Evolutionary conservation across 768 basidiomycete genomes (phyloP).

Genomic region (Collybia sp.): DNA sequence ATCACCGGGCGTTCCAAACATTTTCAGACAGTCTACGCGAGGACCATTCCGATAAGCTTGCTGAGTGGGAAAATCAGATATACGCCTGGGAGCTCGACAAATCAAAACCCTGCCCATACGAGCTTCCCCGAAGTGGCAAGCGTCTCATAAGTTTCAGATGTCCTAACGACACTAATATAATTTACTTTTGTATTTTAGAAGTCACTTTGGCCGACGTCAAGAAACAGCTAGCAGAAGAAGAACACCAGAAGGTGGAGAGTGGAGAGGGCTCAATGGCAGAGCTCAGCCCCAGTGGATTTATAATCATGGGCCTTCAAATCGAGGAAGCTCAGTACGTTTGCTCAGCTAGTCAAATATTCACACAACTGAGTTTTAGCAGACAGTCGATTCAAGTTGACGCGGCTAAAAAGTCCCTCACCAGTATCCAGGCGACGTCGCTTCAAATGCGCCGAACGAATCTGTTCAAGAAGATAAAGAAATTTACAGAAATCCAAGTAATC

Average conservation of each 20-base stretch:
- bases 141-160: background rate
- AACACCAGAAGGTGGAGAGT: conserved; percentile 1
- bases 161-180: too few species aligned
- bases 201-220: conserved; percentile 8
- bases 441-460: conserved; percentile 5
- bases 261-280: background rate
- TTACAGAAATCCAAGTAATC: conserved; percentile 6
- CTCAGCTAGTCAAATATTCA: background rate
- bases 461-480: conserved; percentile 11
- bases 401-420: background rate
- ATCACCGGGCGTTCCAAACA: background rate
- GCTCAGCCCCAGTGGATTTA: background rate
- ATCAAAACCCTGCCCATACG: conserved; percentile 7
- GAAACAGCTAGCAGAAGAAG: conserved; percentile 10
- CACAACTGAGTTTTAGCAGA: background rate
- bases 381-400: background rate
- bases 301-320: background rate
- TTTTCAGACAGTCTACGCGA: conserved; percentile 7
- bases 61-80: conserved; percentile 9
- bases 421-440: conserved; percentile 2
- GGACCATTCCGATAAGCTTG: conserved; percentile 6
- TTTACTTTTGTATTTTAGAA: conserved; percentile 3
- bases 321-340: background rate
- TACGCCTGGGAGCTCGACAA: conserved; percentile 10
- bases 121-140: conserved; percentile 8